Evolutionary conservation across 2,329 filamentous ascomycete species (phyloP).

Genomic region (Cytospora piceicola): DNA sequence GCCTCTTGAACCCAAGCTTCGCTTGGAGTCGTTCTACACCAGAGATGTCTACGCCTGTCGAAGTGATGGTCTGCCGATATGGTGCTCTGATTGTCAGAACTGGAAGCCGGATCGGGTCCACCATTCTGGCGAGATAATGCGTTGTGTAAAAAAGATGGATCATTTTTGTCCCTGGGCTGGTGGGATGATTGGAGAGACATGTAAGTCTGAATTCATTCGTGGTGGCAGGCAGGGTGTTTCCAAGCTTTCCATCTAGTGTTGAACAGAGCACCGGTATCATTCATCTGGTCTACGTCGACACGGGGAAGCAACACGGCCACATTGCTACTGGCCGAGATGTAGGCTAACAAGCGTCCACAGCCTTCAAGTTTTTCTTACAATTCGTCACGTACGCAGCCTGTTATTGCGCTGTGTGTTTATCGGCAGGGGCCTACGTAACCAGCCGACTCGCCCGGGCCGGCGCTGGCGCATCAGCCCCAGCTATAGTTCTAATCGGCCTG

Average conservation of each 20-base stretch:
- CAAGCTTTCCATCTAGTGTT: background rate
- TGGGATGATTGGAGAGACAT: slow-evolving; percentile 83
- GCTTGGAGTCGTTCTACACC: slow-evolving; percentile 76
- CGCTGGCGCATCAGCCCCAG: slow-evolving; percentile 56
- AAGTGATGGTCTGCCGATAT: slow-evolving; percentile 79
- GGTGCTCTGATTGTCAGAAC: slow-evolving; percentile 81
- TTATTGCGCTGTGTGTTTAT: slow-evolving; percentile 67
- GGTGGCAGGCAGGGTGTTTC: background rate
- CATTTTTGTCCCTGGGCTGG: slow-evolving; percentile 98
- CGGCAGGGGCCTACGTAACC: slow-evolving; percentile 67
- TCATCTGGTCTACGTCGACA: background rate
- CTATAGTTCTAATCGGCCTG: slow-evolving; percentile 69
- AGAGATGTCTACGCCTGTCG: slow-evolving; percentile 86
- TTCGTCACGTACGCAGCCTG: slow-evolving; percentile 76
- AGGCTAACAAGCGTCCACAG: slow-evolving; percentile 43
- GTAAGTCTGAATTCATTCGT: slow-evolving; percentile 45
- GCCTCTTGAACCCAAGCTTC: slow-evolving; percentile 64
- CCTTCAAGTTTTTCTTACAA: slow-evolving; percentile 91
- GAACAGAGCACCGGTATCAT: background rate
- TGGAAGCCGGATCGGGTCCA: slow-evolving; percentile 90
- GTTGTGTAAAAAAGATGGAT: slow-evolving; percentile 89
- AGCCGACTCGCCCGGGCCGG: slow-evolving; percentile 54
- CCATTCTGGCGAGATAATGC: slow-evolving; percentile 79
- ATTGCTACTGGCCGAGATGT: background rate
- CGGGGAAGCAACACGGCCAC: background rate